Conservation (phyloP, 2,329 filamentous ascomycete genomes). For the Massarina eburnea region DNA sequence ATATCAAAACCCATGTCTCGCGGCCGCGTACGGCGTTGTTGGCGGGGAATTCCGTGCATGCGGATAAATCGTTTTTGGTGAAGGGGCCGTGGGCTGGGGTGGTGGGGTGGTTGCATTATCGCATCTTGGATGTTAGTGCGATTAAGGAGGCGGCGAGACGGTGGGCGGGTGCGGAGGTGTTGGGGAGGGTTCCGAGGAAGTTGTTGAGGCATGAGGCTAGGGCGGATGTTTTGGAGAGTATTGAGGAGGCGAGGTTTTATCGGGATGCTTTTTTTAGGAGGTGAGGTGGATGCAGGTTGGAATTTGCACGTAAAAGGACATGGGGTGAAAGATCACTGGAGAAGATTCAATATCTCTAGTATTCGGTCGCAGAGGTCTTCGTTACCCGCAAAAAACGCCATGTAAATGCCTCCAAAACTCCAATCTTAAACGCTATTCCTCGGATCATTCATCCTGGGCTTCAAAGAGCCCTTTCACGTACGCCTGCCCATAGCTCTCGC, state of each 20-base stretch:
- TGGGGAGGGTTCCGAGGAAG: slow-evolving; percentile 70
- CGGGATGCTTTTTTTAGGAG: slow-evolving; percentile 66
- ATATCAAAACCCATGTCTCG: slow-evolving; percentile 74
- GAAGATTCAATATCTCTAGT: no score
- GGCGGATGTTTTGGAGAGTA: slow-evolving; percentile 93
- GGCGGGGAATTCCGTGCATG: slow-evolving; percentile 92
- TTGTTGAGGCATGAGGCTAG: slow-evolving; percentile 76
- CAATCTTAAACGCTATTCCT: not conserved
- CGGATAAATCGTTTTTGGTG: slow-evolving; percentile 79
- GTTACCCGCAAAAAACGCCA: no score
- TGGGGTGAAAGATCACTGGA: no score
- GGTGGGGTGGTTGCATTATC: slow-evolving; percentile 78
- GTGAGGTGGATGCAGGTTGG: no score
- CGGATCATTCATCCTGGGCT: not conserved
- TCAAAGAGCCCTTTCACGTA: not conserved
- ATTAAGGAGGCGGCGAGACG: slow-evolving; percentile 87
- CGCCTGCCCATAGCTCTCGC: slow-evolving; percentile 28
- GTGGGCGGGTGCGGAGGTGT: slow-evolving; percentile 69
- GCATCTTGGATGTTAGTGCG: slow-evolving; percentile 87
- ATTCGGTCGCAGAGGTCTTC: no score
- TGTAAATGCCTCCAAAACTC: slow-evolving; percentile 3
- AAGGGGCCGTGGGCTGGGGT: slow-evolving; percentile 73
- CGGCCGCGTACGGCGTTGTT: slow-evolving; percentile 68
- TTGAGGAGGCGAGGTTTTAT: slow-evolving; percentile 87
- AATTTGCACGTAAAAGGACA: no score